These are phyloP conservation scores for Trichoderma aggressivum DNA, from an alignment of 2,329 filamentous ascomycete species.

Conservation along the genomic window DNA sequence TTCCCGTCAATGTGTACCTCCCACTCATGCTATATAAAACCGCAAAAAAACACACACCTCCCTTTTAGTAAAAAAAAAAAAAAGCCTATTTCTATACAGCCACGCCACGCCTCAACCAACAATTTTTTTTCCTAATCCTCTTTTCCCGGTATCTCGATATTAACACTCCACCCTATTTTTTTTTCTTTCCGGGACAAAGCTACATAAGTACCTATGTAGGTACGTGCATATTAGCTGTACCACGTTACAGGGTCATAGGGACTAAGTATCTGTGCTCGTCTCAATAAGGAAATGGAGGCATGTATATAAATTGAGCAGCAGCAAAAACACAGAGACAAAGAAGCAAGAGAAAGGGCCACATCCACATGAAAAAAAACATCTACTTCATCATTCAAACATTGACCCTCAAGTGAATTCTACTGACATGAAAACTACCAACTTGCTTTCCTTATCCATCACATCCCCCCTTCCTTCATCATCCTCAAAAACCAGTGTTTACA, in stretches of 20 bases:
- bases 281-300: background rate
- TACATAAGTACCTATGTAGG: too few species aligned
- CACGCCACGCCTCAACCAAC: background rate
- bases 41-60: background rate
- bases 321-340: too few species aligned
- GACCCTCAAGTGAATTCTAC: background rate
- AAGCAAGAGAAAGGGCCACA: background rate
- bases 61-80: background rate
- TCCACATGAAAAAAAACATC: background rate
- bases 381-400: background rate
- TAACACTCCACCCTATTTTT: constrained; percentile 6
- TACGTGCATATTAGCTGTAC: background rate
- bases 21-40: background rate
- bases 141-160: background rate
- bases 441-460: background rate
- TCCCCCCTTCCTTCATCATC: background rate
- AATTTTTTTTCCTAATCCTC: background rate
- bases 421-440: background rate
- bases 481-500: background rate
- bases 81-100: constrained; percentile 5
- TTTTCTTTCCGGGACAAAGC: background rate
- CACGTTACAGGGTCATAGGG: background rate
- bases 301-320: background rate
- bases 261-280: background rate
- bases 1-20: too few species aligned